Base-by-base conservation (phyloP, 768 basidiomycete species). In the Lactarius evosmus region DNA sequence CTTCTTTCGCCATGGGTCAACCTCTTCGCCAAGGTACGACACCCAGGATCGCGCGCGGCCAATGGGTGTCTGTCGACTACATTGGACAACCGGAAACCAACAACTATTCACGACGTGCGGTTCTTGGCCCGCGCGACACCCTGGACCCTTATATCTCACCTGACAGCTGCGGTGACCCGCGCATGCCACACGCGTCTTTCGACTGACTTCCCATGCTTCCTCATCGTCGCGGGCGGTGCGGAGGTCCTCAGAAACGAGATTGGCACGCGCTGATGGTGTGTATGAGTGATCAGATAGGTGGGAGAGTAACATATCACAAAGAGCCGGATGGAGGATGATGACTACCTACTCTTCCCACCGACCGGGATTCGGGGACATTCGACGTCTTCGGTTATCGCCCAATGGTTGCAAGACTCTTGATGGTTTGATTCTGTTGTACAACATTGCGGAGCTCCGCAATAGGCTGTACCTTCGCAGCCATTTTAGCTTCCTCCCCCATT, bases 321-420 rank as follows among this genome's bases (percentile, higher is more conserved):
- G 52, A 27, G 36, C 51, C 54, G 25, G 67, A 68, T 54, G n/a
- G 64, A 57, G 4, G 64, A 66, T 12, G 85, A 87, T 71, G 84
- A 85, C 60, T 83, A 80, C 69, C 58, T 86, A 14, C 70, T 76
- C 22, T 80, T 87, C 51, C 49, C 64, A 1, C 82, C 78, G 76
- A 79, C 81, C 67, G 81, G 84, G 64, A n/a, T n/a, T n/a, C 83
- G 83, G 4, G 83, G 85, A 72, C 75, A 83, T 64, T 77, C 77
- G 5, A 78, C 81, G 1, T 71, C 83, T 22, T 74, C 76, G 61
- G 79, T 74, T 4, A 82, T 87, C 61, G 80, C 79, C 7, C 69
- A 75, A 40, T 87, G 84, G 84, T n/a, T 67, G 40, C 34, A 55
- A 58, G 38, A 19, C 16, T 6, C 34, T 16, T 54, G 29, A 54